These are phyloP conservation scores for Brassica carinata DNA, from an alignment of 345 rosid species.

Conservation along the genomic window DNA sequence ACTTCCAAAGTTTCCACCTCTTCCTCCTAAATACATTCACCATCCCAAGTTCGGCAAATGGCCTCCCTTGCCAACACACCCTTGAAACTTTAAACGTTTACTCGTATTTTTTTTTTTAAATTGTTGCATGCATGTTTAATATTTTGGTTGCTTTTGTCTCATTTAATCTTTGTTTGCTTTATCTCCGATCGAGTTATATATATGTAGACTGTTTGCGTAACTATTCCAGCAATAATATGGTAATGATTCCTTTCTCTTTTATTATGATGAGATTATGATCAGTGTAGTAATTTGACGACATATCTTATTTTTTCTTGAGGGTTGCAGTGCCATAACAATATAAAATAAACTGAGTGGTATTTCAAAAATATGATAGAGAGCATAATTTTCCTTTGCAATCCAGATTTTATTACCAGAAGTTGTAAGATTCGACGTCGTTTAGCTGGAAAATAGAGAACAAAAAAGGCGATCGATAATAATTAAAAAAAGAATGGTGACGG, in stretches of 20 bases:
- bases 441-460: too few relatives aligned
- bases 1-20: conserved; percentile 56
- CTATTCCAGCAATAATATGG: conserved; percentile 15
- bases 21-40: conserved; percentile 51
- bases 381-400: too few relatives aligned
- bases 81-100: conserved; percentile 21
- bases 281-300: too few relatives aligned
- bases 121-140: conserved; percentile 10
- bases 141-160: background rate
- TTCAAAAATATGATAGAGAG: too few relatives aligned
- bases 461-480: too few relatives aligned
- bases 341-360: too few relatives aligned
- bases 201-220: conserved; percentile 21
- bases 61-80: conserved; percentile 51
- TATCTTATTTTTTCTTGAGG: too few relatives aligned
- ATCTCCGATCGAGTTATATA: background rate
- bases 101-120: background rate
- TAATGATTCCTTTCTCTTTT: background rate
- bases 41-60: conserved; percentile 55
- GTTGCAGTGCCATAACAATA: too few relatives aligned
- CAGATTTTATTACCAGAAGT: too few relatives aligned
- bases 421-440: too few relatives aligned
- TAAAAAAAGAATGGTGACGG: conserved; percentile 43
- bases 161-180: background rate
- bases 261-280: too few relatives aligned